Evolutionary conservation across 768 basidiomycete species (phyloP).

Genomic region (Tulasnella sp.): DNA sequence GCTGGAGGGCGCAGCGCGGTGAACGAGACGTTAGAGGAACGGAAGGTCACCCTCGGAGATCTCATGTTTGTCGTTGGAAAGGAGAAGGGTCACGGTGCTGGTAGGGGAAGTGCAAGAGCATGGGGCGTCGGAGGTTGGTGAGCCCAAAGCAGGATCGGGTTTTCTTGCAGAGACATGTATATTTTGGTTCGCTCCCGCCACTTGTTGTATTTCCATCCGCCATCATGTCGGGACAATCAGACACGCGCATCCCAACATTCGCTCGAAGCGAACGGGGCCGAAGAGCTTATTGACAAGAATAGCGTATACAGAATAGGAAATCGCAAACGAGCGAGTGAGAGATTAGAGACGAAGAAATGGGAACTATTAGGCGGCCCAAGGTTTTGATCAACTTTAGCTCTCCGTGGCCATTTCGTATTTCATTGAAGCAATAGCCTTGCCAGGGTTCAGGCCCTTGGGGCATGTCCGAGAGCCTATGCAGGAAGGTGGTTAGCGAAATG

Average conservation of each 20-base stretch:
- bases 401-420: slow-evolving; percentile 84
- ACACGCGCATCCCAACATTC: neutral
- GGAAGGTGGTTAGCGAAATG: neutral
- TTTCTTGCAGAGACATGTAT: neutral
- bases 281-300: neutral
- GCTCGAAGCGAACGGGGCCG: neutral
- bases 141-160: neutral
- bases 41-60: slow-evolving; percentile 66
- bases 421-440: slow-evolving; percentile 86
- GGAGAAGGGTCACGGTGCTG: slow-evolving; percentile 78
- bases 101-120: slow-evolving; percentile 67
- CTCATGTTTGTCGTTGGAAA: slow-evolving; percentile 82
- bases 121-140: slow-evolving; percentile 40
- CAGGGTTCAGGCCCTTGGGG: slow-evolving; percentile 94
- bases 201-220: neutral
- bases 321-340: neutral
- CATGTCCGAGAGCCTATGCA: slow-evolving; percentile 80
- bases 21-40: slow-evolving; percentile 53
- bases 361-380: neutral
- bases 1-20: too few species aligned
- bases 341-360: neutral
- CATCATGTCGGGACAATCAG: neutral
- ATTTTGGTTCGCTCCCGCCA: neutral
- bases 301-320: neutral
- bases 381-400: neutral